Percentiles rank a stretch among this genome's conserved stretches.
Evolutionary conservation across 441 rosid species (phyloP).

Genomic region (Gossypium davidsonii): DNA sequence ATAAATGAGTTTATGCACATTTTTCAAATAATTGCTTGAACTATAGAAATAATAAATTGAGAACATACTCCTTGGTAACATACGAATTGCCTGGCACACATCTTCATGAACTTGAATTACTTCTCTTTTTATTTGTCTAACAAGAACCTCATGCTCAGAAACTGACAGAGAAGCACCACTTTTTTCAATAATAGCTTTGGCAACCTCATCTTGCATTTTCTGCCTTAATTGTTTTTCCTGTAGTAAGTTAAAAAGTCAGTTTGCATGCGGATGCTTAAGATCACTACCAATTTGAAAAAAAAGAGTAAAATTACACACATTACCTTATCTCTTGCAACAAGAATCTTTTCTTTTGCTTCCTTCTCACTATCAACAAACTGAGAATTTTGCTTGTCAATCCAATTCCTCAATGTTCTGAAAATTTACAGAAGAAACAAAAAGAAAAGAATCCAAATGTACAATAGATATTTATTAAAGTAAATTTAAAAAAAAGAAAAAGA

Average conservation of each 20-base stretch:
- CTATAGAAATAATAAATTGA: slow-evolving; percentile 6
- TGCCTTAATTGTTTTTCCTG: slow-evolving; percentile 59
- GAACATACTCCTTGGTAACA: slow-evolving; percentile 40
- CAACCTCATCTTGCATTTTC: slow-evolving; percentile 49
- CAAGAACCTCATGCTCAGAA: slow-evolving; percentile 47
- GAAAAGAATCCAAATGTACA: neutral
- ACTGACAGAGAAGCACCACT: slow-evolving; percentile 43
- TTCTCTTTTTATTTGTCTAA: slow-evolving; percentile 50
- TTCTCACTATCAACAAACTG: slow-evolving; percentile 38
- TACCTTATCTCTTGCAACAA: slow-evolving; percentile 61
- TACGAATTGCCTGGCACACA: slow-evolving; percentile 39
- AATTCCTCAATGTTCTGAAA: slow-evolving; percentile 45
- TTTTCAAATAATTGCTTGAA: slow-evolving; percentile 7
- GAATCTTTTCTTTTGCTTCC: slow-evolving; percentile 44
- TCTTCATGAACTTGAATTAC: slow-evolving; percentile 53
- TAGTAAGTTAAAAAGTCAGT: neutral
- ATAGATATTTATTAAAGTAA: neutral
- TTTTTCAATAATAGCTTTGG: slow-evolving; percentile 44
- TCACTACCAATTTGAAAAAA: neutral
- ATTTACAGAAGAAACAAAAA: neutral
- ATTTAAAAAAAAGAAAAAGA: no score
- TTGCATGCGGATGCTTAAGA: slow-evolving; percentile 4
- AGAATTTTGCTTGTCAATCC: slow-evolving; percentile 52
- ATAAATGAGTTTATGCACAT: neutral
- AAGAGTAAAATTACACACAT: slow-evolving; percentile 18